These are phyloP conservation scores for Botrytis byssoidea DNA, from an alignment of 2,329 filamentous ascomycete species.

Conservation along the genomic window DNA sequence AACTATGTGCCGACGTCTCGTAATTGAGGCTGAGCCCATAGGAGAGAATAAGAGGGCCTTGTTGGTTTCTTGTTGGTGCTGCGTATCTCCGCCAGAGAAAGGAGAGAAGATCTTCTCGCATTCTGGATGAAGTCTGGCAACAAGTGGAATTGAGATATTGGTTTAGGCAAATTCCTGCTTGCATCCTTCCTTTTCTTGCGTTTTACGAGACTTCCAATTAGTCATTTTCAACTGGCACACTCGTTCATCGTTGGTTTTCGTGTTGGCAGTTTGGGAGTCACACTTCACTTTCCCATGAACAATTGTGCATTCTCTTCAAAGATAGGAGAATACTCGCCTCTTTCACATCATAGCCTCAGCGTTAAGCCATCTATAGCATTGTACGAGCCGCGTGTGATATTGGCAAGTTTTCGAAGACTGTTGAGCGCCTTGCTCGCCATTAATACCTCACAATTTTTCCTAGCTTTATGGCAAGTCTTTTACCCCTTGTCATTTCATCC, in stretches of 20 bases:
- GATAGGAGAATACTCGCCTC: not conserved
- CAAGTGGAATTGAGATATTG: not conserved
- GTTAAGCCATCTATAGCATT: not conserved
- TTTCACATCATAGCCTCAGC: not conserved
- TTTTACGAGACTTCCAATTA: not conserved
- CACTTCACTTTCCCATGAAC: not conserved
- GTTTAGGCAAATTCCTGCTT: not conserved
- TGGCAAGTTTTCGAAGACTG: not conserved
- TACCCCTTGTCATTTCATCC: not conserved
- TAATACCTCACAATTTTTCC: not conserved
- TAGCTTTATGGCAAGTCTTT: not conserved
- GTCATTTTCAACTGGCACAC: not conserved
- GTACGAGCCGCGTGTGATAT: not conserved
- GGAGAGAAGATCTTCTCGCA: slow-evolving; percentile 7
- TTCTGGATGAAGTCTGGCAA: not conserved
- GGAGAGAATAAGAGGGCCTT: not conserved
- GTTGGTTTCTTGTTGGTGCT: slow-evolving; percentile 3
- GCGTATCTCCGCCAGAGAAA: not conserved
- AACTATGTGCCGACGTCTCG: not conserved
- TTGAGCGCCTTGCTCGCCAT: not conserved
- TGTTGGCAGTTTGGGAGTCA: not conserved
- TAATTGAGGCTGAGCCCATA: not conserved
- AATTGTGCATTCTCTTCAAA: not conserved
- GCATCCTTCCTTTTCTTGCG: not conserved
- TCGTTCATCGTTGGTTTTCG: not conserved